Conservation (phyloP, 2,329 filamentous ascomycete species). For the Penicillium sp. region DNA sequence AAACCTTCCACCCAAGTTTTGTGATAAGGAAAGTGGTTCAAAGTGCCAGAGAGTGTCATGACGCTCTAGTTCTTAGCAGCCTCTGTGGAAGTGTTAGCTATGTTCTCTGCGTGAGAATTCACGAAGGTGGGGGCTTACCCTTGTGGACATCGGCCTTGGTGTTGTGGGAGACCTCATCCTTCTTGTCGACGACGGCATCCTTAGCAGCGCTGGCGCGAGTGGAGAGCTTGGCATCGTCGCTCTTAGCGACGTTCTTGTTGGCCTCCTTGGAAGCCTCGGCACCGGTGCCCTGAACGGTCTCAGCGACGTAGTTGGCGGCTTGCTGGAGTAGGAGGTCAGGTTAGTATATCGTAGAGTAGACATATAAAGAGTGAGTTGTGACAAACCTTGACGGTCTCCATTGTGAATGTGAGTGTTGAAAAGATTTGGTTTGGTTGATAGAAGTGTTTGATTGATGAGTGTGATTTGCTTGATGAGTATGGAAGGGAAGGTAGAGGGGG, state of each 20-base stretch:
- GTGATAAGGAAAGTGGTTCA: neutral
- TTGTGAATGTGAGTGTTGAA: conserved; percentile 7
- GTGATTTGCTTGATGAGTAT: neutral
- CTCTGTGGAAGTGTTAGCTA: conserved; percentile 7
- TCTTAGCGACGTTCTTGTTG: conserved; percentile 70
- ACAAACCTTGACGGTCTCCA: conserved; percentile 24
- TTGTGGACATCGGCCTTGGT: conserved; percentile 28
- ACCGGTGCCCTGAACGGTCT: conserved; percentile 59
- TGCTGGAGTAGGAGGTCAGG: conserved; percentile 38
- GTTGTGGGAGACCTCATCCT: conserved; percentile 54
- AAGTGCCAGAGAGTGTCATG: neutral
- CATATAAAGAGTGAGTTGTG: neutral
- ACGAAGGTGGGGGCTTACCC: too few species aligned
- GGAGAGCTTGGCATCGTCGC: conserved; percentile 51
- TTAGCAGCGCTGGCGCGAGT: conserved; percentile 57
- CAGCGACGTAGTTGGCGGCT: conserved; percentile 67
- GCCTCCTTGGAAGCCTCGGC: conserved; percentile 63
- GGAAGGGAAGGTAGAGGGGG: too few species aligned
- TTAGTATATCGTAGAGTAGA: neutral
- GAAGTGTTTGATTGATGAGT: neutral
- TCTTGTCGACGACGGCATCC: conserved; percentile 54
- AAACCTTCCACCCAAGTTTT: neutral
- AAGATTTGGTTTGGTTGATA: neutral
- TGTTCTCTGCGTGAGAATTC: too few species aligned
- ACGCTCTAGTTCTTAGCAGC: conserved; percentile 17